These are phyloP conservation scores for Pichia sporocuriosa DNA, from an alignment of 805 yeast genomes.

Conservation along the genomic window DNA sequence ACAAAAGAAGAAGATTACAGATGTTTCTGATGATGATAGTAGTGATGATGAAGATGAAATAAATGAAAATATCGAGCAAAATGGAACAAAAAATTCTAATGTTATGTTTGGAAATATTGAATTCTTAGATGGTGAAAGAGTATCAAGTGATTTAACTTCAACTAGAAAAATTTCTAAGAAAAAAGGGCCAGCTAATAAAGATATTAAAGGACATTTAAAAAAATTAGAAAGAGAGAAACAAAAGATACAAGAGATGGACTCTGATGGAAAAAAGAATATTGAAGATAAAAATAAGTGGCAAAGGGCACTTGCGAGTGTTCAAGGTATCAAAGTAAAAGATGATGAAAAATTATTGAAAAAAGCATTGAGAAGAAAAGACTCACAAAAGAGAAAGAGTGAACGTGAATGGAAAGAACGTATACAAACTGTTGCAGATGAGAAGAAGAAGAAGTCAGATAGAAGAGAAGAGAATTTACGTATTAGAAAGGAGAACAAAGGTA, in stretches of 20 bases:
- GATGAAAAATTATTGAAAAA: conserved; percentile 83
- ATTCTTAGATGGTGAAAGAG: conserved; percentile 74
- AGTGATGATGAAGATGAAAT: conserved; percentile 36
- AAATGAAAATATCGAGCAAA: conserved; percentile 30
- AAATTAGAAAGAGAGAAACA: conserved; percentile 68
- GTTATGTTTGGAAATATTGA: conserved; percentile 77
- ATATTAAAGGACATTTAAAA: conserved; percentile 73
- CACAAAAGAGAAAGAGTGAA: conserved; percentile 78
- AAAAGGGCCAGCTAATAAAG: conserved; percentile 84
- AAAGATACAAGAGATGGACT: conserved; percentile 51
- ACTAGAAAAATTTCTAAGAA: conserved; percentile 51
- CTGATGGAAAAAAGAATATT: conserved; percentile 51
- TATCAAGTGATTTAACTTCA: conserved; percentile 63
- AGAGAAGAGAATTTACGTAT: conserved; percentile 87
- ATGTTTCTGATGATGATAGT: conserved; percentile 24
- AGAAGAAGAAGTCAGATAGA: conserved; percentile 71
- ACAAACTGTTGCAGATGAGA: conserved; percentile 67
- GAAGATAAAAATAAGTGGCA: conserved; percentile 81
- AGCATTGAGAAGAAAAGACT: conserved; percentile 77
- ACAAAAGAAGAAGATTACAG: conserved; percentile 18
- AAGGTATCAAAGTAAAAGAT: conserved; percentile 83
- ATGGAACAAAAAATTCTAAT: conserved; percentile 25
- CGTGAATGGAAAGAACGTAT: conserved; percentile 90
- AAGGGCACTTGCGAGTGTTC: conserved; percentile 74
- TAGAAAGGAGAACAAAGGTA: conserved; percentile 79